Percentiles rank a stretch among this genome's conserved stretches.
phyloP scores from a whole-genome alignment of 805 yeast genomes.

The Nakazawaea peltata region DNA sequence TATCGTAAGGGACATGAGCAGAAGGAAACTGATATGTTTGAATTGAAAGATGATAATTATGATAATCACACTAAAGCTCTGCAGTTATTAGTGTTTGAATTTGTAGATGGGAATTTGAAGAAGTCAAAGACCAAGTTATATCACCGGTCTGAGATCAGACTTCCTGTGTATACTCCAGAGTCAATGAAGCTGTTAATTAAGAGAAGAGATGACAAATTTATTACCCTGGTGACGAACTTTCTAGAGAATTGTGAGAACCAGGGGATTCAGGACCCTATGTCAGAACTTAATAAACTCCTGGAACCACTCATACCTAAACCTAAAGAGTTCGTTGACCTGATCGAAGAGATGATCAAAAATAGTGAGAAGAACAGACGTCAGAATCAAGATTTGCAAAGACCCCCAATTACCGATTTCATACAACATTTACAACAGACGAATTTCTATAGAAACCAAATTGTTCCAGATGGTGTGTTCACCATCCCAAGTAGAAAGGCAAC shows the following conservation, averaged over 20 bases:
- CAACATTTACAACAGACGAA: constrained; percentile 35
- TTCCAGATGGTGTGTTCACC: constrained; percentile 36
- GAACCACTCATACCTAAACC: constrained; percentile 36
- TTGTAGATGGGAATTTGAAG: constrained; percentile 55
- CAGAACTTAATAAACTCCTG: constrained; percentile 28
- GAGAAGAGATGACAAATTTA: constrained; percentile 48
- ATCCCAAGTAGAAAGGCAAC: constrained; percentile 36
- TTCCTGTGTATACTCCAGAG: constrained; percentile 44
- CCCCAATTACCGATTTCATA: constrained; percentile 42
- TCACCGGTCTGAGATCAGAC: constrained; percentile 33
- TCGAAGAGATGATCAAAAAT: constrained; percentile 42
- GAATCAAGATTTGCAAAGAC: constrained; percentile 18
- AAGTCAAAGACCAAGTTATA: constrained; percentile 39
- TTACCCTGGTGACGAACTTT: constrained; percentile 27
- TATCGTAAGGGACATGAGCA: constrained; percentile 46
- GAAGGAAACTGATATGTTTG: constrained; percentile 44
- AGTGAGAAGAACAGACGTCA: constrained; percentile 4
- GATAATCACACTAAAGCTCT: constrained; percentile 21
- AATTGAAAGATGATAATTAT: constrained; percentile 30
- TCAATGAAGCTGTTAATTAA: constrained; percentile 54
- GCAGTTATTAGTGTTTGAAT: constrained; percentile 66
- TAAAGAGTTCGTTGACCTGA: constrained; percentile 50
- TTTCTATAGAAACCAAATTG: constrained; percentile 59
- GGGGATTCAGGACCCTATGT: constrained; percentile 30
- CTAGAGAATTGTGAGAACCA: constrained; percentile 22